Evolutionary conservation across 2,329 filamentous ascomycete genomes (phyloP).

Genomic region (Neospermospora avenae): DNA sequence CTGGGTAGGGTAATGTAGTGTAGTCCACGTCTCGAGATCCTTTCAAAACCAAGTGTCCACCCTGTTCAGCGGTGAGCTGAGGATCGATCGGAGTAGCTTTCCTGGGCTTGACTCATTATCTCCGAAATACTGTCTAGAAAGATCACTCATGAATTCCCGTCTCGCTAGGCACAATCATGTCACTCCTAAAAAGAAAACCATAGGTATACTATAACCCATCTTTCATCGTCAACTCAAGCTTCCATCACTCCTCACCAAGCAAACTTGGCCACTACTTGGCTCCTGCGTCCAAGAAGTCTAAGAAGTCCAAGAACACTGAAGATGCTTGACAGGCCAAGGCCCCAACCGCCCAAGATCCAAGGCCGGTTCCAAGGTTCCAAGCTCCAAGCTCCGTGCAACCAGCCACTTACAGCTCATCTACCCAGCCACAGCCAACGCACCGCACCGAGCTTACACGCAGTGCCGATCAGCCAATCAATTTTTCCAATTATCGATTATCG

Average conservation of each 20-base stretch:
- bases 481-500: no score
- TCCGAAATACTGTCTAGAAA: not conserved
- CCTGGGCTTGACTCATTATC: not conserved
- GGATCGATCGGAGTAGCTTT: not conserved
- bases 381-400: not conserved
- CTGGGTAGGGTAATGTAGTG: no score
- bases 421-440: not conserved
- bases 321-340: not conserved
- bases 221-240: not conserved
- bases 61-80: not conserved
- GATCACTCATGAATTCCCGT: not conserved
- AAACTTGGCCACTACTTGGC: conserved; percentile 1
- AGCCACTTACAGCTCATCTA: not conserved
- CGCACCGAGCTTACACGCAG: not conserved
- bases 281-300: not conserved
- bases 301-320: no score
- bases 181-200: no score
- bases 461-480: not conserved
- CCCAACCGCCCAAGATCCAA: no score
- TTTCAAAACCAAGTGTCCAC: not conserved
- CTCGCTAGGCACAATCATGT: not conserved
- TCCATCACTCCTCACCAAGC: not conserved
- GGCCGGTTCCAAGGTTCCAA: no score
- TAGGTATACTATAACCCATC: not conserved
- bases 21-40: not conserved